Evolutionary conservation across 169 alveolate genomes (phyloP).

Genomic region (Cryptosporidium felis): DNA sequence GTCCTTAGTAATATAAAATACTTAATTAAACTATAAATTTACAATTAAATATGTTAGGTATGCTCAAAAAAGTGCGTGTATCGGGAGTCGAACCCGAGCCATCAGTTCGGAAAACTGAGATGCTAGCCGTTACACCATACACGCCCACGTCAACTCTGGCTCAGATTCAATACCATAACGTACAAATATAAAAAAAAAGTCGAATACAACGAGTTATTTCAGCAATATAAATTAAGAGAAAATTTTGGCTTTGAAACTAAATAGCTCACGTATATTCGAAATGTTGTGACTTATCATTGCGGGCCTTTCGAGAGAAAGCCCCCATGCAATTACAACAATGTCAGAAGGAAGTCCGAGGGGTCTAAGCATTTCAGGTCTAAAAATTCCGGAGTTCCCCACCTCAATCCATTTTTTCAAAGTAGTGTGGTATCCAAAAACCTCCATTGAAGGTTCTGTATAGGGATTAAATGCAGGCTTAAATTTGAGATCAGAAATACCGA

Average conservation of each 20-base stretch:
- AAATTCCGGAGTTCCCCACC: constrained; percentile 99
- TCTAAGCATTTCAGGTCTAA: constrained; percentile 99
- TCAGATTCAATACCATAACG: not conserved
- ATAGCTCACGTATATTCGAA: constrained; percentile 95
- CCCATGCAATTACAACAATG: constrained; percentile 99
- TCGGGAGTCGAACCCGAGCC: constrained; percentile 75
- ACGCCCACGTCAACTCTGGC: constrained; percentile 5
- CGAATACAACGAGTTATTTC: too few species aligned
- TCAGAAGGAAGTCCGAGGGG: constrained; percentile 99
- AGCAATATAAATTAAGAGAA: constrained; percentile 22
- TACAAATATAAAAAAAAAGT: too few species aligned
- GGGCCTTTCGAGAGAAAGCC: constrained; percentile 98
- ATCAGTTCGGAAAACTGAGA: constrained; percentile 74
- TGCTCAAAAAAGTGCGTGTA: constrained; percentile 63
- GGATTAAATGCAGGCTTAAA: constrained; percentile 99
- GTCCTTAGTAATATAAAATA: too few species aligned
- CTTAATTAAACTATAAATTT: too few species aligned
- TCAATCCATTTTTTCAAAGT: constrained; percentile 95
- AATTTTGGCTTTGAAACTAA: constrained; percentile 89
- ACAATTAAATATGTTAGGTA: not conserved
- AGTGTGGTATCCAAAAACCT: constrained; percentile 98
- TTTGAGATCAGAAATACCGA: constrained; percentile 90
- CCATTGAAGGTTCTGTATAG: constrained; percentile 99
- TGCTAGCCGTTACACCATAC: constrained; percentile 74
- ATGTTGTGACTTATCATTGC: constrained; percentile 97